Base-by-base conservation (phyloP, 2,329 filamentous ascomycete species). In the Aphanocladium album region DNA sequence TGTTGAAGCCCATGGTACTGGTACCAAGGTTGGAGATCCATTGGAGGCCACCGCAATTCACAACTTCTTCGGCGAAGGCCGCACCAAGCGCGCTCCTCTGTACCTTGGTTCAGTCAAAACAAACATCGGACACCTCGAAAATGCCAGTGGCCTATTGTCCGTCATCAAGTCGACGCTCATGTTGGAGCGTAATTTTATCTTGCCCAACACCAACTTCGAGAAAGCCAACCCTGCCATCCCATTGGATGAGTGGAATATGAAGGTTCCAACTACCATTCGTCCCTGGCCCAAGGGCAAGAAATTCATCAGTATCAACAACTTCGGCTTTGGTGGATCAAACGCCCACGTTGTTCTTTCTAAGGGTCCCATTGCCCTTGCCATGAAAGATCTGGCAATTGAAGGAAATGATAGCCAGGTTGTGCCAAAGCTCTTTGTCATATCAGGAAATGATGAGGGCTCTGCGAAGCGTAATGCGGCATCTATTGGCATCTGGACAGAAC, bases 1-100 rank as follows among this genome's bases (percentile, higher is more conserved):
- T 56, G 65, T 77, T 39, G 82, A 86, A 64, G 79, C 79, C 3
- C 83, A 86, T 66, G 82, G 82, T 19, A 84, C 83, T 0, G 83
- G 82, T 7, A 86, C 83, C 19, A 74, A 74, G 41, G 77, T 79
- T 1, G 83, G 83, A 2, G 83, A 86, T 62, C 81, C 82, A 0
- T 77, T 80, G n/a, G 83, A 86, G 63, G 79, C 79, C 1, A 72
- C 69, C 12, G 81, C 79, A 3, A 76, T 84, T 37, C 69, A 75
- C 43, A 73, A 74, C 9, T 76, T 80, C 0, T 76, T 82, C 30
- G 72, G 74, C 5, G 61, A 69, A 21, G 72, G 73, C 4, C 73
- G 77, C 11, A 73, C 74, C 23, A 67, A 71, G n/a, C 70, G 74
- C n/a, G 69, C 73, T 47, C 78, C 77, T 5, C 64, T 80, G 9